phyloP scores from a whole-genome alignment of 2,329 filamentous ascomycete species.

The Cordyceps pruinosa region DNA sequence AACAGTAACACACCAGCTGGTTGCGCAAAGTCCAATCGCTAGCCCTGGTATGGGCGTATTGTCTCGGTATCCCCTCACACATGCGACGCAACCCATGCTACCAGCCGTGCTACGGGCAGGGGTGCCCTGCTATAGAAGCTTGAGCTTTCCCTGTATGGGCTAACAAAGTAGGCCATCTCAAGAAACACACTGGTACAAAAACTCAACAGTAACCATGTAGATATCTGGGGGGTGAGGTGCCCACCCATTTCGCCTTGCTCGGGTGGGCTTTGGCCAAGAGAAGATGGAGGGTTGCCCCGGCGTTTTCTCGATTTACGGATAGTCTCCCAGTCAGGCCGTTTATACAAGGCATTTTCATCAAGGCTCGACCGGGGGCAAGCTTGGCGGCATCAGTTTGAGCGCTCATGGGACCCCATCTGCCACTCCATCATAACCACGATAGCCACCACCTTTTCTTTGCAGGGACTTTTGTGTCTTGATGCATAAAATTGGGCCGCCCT shows the following conservation, averaged over 20 bases:
- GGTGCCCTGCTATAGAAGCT: too few relatives aligned
- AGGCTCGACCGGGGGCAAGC: background rate
- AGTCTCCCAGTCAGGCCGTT: background rate
- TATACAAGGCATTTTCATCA: background rate
- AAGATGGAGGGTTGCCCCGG: background rate
- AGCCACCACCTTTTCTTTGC: background rate
- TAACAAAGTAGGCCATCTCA: background rate
- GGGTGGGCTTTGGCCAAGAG: background rate
- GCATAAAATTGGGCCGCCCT: background rate
- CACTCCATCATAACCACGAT: background rate
- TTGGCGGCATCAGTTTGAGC: background rate
- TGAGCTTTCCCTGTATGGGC: too few relatives aligned
- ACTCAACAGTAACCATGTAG: background rate
- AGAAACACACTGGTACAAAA: background rate
- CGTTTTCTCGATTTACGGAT: background rate
- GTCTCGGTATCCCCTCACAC: background rate
- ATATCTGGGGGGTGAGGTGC: background rate
- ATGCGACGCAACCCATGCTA: too few relatives aligned
- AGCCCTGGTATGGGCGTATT: background rate
- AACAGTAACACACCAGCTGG: background rate
- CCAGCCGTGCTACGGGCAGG: too few relatives aligned
- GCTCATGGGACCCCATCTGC: background rate
- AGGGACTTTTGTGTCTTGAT: background rate
- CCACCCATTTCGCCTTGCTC: background rate
- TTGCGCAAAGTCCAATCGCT: background rate